These are phyloP conservation scores for Ilyonectria sp. DNA, from an alignment of 2,329 filamentous ascomycete species.

Conservation along the genomic window DNA sequence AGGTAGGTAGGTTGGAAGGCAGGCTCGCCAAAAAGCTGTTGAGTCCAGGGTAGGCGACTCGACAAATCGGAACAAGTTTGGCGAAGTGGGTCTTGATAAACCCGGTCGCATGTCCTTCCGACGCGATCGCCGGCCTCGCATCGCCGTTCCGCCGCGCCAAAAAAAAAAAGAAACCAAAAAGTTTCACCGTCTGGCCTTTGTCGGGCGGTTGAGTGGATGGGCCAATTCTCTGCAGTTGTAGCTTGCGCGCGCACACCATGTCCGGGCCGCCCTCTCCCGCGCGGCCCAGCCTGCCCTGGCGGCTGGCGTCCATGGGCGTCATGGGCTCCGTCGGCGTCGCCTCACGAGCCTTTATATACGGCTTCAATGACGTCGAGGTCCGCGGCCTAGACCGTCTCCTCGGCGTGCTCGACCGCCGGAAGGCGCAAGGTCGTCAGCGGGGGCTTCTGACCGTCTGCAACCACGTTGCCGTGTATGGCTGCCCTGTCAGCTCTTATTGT, in stretches of 20 bases:
- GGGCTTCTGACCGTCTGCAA: constrained; percentile 83
- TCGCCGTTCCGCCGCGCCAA: constrained; percentile 9
- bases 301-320: constrained; percentile 78
- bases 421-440: constrained; percentile 74
- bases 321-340: constrained; percentile 82
- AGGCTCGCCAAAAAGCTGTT: background rate
- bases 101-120: constrained; percentile 10
- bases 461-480: constrained; percentile 58
- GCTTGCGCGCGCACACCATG: constrained; percentile 30
- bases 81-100: background rate
- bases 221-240: background rate
- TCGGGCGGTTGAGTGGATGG: constrained; percentile 16
- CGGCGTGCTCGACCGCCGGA: constrained; percentile 80
- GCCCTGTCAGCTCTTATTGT: background rate
- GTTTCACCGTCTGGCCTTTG: background rate
- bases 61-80: background rate
- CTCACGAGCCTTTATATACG: constrained; percentile 82
- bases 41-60: background rate
- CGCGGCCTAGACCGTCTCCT: constrained; percentile 84
- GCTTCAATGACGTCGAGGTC: constrained; percentile 81
- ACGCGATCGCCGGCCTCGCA: background rate
- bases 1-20: background rate
- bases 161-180: background rate
- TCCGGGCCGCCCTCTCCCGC: constrained; percentile 45
- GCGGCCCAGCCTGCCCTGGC: constrained; percentile 77